Conservation (phyloP, 768 basidiomycete species). For the Pulveroboletus ravenelii region DNA sequence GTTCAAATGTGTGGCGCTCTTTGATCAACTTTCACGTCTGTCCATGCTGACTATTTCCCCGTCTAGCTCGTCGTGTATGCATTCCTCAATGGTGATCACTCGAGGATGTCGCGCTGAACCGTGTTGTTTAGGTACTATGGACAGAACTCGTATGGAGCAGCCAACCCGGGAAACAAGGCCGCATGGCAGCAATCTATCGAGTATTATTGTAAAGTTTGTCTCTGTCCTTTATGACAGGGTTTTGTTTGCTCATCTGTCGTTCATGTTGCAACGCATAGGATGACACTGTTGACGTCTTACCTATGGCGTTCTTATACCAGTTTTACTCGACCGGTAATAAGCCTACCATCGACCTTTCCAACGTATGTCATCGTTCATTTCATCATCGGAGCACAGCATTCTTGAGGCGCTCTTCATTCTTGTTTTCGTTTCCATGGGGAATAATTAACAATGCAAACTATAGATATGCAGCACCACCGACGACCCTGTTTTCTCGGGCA, state of each 20-base stretch:
- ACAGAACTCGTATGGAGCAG: conserved; percentile 34
- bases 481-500: conserved; percentile 57
- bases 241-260: not conserved
- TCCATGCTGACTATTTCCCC: not conserved
- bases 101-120: not conserved
- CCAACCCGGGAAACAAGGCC: conserved; percentile 19
- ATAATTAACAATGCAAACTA: not conserved
- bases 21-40: not conserved
- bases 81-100: not conserved
- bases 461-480: conserved; percentile 61
- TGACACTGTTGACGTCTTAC: conserved; percentile 52
- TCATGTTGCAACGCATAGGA: conserved; percentile 35
- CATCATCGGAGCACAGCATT: not conserved
- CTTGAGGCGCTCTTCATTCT: not conserved
- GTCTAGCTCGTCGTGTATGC: conserved; percentile 25
- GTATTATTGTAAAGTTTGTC: conserved; percentile 29
- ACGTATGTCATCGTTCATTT: conserved; percentile 34
- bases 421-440: not conserved
- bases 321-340: conserved; percentile 56
- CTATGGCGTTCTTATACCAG: conserved; percentile 56
- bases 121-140: conserved; percentile 29
- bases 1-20: conserved; percentile 19
- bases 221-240: not conserved
- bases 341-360: conserved; percentile 58
- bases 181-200: conserved; percentile 30